Evolutionary conservation across 2,329 filamentous ascomycete species (phyloP), one percentile per base, ranked within the genome.

Genomic region (Fusarium aywerte): DNA sequence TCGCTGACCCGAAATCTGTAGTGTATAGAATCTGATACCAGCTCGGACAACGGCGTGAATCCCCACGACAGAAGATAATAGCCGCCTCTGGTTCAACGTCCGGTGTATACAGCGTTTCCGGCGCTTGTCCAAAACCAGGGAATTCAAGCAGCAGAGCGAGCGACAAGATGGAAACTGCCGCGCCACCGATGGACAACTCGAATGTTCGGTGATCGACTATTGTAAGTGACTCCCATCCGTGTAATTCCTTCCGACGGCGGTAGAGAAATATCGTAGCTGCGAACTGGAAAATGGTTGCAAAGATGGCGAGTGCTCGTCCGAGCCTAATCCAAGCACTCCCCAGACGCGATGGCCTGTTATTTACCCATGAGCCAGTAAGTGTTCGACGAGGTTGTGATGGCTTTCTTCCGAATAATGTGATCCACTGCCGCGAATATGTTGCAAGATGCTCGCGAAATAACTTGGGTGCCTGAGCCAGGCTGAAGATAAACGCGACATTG

Each of bases 181-280:
- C 62, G 4, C 62, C 57, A 2, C 63, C 63, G 7, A 58, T 13
- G 0, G 62, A 29, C 6, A 66, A 42, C 21, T 66, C 63, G 3
- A 66, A 62, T 4, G 50, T 49, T 4, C 62, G 62, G 5, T 66
- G 42, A 2, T 66, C 63, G 4, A 59, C 10, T 4, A 66, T 31
- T 4, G 63, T 45, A 0, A 66, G 50, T 5, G 62, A 27, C 1
- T 62, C 45, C 42, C 18, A 27, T 5, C 62, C 62, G 3, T 66
- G 18, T 2, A 58, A 7, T 1, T 18, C 10, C 2, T 38, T 29
- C 8, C 62, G 62, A 4, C 62, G 56, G 2, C 20, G 31, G 1
- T 66, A 42, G 5, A 66, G 40, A 4, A 66, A 56, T 3, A 66
- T 47, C 0, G 63, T 62, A 3, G 62, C 33, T 0, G 7, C 29